A percentile compares a stretch with the other conserved stretches of the same genome.
Evolutionary conservation across 306 rosid genomes (phyloP).

Genomic region (Oxytropis ochrocephala): DNA sequence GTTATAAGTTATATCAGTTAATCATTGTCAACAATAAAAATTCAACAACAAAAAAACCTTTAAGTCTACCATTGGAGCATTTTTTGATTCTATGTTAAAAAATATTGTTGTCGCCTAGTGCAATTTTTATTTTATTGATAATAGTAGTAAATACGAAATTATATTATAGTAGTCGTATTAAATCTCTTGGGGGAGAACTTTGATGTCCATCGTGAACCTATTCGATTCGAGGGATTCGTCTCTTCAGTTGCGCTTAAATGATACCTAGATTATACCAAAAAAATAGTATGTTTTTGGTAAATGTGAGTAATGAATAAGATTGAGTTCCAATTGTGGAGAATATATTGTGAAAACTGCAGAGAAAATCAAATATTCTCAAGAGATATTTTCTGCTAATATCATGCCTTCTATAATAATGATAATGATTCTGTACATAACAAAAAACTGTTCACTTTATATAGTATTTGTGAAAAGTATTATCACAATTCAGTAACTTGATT

Average conservation of each 20-base stretch:
- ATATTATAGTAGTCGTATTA: background rate
- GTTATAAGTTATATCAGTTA: background rate
- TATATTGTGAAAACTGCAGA: background rate
- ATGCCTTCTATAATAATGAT: background rate
- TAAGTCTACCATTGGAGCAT: no score
- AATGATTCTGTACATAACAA: background rate
- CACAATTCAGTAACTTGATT: conserved; percentile 5
- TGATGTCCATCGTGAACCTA: no score
- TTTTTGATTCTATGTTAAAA: background rate
- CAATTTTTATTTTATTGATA: background rate
- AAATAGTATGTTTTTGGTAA: background rate
- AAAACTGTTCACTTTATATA: background rate
- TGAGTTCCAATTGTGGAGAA: conserved; percentile 8
- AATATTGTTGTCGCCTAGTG: background rate
- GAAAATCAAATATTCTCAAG: conserved; percentile 8
- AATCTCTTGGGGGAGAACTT: no score
- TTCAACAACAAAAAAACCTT: background rate
- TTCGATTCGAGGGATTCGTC: no score
- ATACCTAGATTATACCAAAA: no score
- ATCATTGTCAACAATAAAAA: background rate
- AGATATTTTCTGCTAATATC: conserved; percentile 19
- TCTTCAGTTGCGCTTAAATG: no score
- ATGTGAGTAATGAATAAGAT: conserved; percentile 17
- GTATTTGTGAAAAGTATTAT: background rate
- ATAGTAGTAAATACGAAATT: background rate